phyloP scores from a whole-genome alignment of 75 land plant species.

The Chamaecyparis obtusa region DNA sequence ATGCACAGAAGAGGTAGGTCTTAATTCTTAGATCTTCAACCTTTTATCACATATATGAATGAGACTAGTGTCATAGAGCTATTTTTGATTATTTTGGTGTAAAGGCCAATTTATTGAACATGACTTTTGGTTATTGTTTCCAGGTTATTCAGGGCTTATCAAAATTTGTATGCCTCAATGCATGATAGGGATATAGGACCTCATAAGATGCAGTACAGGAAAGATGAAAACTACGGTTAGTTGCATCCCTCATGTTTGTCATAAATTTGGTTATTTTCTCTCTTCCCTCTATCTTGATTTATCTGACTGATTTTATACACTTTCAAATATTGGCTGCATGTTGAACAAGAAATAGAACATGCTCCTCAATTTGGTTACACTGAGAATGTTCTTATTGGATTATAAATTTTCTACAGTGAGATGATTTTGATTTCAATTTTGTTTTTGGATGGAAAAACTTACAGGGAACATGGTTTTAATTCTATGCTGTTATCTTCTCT shows the following conservation, averaged over 20 bases:
- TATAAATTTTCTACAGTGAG: not conserved
- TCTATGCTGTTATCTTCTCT: not conserved
- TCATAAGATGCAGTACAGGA: constrained; percentile 93
- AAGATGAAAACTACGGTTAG: constrained; percentile 91
- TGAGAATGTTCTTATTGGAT: not conserved
- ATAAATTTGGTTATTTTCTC: not conserved
- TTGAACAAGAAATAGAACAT: not conserved
- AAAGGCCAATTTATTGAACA: not conserved
- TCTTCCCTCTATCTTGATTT: not conserved
- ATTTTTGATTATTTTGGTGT: not conserved
- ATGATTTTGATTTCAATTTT: not conserved
- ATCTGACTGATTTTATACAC: not conserved
- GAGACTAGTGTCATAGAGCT: not conserved
- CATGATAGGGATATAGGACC: constrained; percentile 67
- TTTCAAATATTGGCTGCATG: not conserved
- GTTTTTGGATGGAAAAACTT: not conserved
- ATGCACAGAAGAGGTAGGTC: constrained; percentile 81
- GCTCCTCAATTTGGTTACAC: not conserved
- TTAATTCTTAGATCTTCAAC: not conserved
- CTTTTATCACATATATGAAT: not conserved
- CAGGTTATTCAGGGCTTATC: constrained; percentile 92
- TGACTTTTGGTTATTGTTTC: not conserved
- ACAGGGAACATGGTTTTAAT: not conserved
- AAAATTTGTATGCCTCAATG: constrained; percentile 84
- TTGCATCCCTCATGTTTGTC: not conserved